Conservation (phyloP, 2,329 filamentous ascomycete genomes). For the Curvularia lunata region DNA sequence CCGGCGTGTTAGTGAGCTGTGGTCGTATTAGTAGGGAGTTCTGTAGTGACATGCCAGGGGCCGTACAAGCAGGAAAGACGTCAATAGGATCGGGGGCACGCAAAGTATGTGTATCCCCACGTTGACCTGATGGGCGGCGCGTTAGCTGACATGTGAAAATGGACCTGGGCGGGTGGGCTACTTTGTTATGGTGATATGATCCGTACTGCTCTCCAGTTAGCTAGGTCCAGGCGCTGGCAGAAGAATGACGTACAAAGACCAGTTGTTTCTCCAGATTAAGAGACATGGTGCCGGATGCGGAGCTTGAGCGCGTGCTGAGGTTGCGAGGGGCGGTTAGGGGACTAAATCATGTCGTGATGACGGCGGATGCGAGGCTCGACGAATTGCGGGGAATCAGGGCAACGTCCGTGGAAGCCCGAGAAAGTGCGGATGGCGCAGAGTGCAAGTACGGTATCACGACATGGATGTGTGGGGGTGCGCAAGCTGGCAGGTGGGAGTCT, state of each 20-base stretch:
- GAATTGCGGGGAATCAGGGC: conserved; percentile 13
- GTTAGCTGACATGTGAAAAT: conserved; percentile 33
- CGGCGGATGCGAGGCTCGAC: conserved; percentile 4
- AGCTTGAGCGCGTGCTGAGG: conserved; percentile 36
- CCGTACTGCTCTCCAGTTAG: conserved; percentile 68
- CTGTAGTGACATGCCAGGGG: not conserved
- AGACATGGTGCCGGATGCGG: conserved; percentile 52
- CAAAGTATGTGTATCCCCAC: conserved; percentile 79
- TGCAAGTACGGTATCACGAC: conserved; percentile 35
- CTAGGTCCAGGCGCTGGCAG: conserved; percentile 4
- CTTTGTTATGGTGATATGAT: conserved; percentile 78
- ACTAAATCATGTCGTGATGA: conserved; percentile 39
- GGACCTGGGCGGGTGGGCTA: conserved; percentile 45
- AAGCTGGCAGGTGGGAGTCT: conserved; percentile 29
- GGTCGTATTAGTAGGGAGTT: conserved; percentile 15
- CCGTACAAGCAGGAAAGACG: conserved; percentile 73
- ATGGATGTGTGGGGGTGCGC: conserved; percentile 32
- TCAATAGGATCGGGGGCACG: conserved; percentile 76
- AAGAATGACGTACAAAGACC: conserved; percentile 70
- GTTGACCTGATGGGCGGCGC: conserved; percentile 64
- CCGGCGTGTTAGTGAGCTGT: conserved; percentile 64
- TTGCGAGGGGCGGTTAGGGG: conserved; percentile 24
- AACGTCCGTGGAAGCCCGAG: conserved; percentile 25
- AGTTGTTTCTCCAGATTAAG: conserved; percentile 83
- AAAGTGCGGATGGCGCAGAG: conserved; percentile 25